Base-by-base conservation (phyloP, 2,329 filamentous ascomycete genomes). In the Cercospora zeina region DNA sequence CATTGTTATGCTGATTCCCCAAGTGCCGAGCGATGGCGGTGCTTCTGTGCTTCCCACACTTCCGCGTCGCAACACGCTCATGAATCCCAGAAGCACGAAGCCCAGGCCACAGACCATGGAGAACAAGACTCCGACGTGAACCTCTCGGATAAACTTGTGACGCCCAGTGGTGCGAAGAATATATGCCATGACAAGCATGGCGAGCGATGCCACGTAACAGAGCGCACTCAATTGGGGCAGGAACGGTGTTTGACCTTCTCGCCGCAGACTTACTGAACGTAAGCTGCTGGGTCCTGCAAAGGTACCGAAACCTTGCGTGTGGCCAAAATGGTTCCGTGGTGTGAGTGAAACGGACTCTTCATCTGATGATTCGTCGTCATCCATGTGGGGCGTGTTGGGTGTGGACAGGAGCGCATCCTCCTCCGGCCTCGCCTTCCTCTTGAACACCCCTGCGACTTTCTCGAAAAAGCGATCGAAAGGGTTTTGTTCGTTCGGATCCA, bases 71-170 rank as follows among this genome's bases (percentile, higher is more conserved):
- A 87, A 72, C 65, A 84, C 81, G 72, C 83, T 81, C 34, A 82
- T 85, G 6, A 90, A 78, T 0, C 82, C 88, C 11, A 83, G 78
- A 51, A 86, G 84, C 0, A 85, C 85, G 69, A 86, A 86, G 63
- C 86, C 81, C 42, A 92, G 73, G 65, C 87, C 89, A 31, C 84
- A 80, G 33, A 89, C 81, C 14, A 89, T 86, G 9, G 89, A 89
- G 42, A 90, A 80, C 1, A 89, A 81, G 1, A 90, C 88, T 8
- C 87, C 89, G 0, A 84, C 85, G 69, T 93, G 89, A 3, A 93
- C 90, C 73, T 90, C 86, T n/a, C 86, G 80, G 4, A 83, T 81
- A 67, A 88, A 80, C 73, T 84, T 88, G 71, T 86, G 87, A 51
- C 84, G 82, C 8, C 89, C 89, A 0, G 90, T 90, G 13, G 80